A percentile compares a stretch with the other conserved stretches of the same genome.
Evolutionary conservation across 2,329 filamentous ascomycete species (phyloP).

Genomic region (Colletotrichum sp.): DNA sequence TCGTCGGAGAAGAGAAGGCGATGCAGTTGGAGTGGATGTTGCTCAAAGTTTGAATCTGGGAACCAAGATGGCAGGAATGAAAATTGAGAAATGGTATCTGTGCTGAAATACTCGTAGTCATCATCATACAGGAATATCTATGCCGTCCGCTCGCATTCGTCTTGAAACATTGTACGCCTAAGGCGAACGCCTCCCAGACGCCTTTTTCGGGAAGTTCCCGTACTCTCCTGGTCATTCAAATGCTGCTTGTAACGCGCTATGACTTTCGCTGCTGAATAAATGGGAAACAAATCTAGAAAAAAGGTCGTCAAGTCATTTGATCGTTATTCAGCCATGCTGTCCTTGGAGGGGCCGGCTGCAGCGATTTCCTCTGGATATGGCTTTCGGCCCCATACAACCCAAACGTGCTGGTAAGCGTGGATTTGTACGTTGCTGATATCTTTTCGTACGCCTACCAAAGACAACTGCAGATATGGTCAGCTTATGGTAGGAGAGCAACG

Average conservation of each 20-base stretch:
- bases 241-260: background rate
- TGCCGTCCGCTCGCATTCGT: background rate
- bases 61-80: background rate
- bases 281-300: background rate
- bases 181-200: background rate
- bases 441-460: slow-evolving; percentile 53
- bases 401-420: slow-evolving; percentile 54
- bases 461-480: slow-evolving; percentile 39
- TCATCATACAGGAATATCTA: background rate
- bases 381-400: slow-evolving; percentile 57
- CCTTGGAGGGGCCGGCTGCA: background rate
- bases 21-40: slow-evolving; percentile 53
- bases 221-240: background rate
- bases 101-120: background rate
- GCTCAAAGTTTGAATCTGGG: slow-evolving; percentile 21
- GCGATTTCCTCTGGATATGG: slow-evolving; percentile 40
- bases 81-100: background rate
- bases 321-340: background rate
- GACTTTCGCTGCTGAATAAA: background rate
- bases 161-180: background rate
- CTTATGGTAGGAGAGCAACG: background rate
- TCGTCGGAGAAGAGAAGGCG: slow-evolving; percentile 56
- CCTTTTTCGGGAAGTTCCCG: background rate
- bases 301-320: background rate
- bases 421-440: slow-evolving; percentile 50